Evolutionary conservation across 306 rosid species (phyloP).

Genomic region (Comarum palustre): DNA sequence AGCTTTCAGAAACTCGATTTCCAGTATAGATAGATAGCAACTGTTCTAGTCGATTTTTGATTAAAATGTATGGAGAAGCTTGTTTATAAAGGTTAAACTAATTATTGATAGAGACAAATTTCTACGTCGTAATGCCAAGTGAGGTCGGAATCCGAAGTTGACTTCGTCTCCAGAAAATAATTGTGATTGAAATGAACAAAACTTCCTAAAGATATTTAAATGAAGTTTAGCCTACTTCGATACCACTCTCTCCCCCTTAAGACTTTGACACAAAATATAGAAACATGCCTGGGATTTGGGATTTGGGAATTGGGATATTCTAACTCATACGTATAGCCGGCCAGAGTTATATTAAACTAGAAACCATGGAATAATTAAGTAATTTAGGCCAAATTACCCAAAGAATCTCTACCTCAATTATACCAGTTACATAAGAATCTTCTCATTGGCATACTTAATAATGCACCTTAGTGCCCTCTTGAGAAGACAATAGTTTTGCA

Average conservation of each 20-base stretch:
- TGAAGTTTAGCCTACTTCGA: not conserved
- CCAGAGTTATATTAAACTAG: not conserved
- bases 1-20: not conserved
- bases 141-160: not conserved
- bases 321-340: not conserved
- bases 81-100: too few species aligned
- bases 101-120: slow-evolving; percentile 11
- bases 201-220: not conserved
- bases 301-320: not conserved
- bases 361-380: not conserved
- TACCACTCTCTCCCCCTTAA: not conserved
- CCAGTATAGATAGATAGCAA: not conserved
- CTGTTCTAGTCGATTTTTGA: too few species aligned
- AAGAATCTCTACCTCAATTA: not conserved
- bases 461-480: not conserved
- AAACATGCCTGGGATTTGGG: not conserved
- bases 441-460: not conserved
- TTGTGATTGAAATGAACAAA: not conserved
- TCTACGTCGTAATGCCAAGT: not conserved
- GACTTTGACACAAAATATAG: not conserved
- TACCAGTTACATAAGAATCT: not conserved
- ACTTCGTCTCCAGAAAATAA: not conserved
- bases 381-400: not conserved
- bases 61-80: too few species aligned
- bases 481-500: not conserved